Conservation (phyloP, 225 moss, liverwort and hornwort species). For the Anthoceros angustus region DNA sequence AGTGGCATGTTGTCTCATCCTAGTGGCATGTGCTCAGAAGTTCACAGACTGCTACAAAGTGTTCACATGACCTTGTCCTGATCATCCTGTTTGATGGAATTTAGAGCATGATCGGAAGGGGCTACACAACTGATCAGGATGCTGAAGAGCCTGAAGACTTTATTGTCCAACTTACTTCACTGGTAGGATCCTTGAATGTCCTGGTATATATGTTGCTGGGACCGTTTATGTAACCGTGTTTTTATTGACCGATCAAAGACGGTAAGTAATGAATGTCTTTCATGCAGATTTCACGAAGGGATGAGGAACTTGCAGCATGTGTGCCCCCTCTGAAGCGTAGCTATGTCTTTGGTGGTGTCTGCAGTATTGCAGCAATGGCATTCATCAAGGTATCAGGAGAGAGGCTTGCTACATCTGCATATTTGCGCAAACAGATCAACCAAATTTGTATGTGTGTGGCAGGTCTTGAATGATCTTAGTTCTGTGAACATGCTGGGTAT, state of each 20-base stretch:
- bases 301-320: conserved; percentile 90
- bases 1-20: no score
- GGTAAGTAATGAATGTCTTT: not conserved
- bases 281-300: conserved; percentile 73
- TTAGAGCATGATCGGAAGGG: conserved; percentile 61
- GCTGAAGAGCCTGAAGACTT: conserved; percentile 99
- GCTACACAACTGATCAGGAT: conserved; percentile 95
- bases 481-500: conserved; percentile 92
- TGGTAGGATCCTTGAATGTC: not conserved
- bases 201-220: not conserved
- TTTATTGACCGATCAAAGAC: not conserved
- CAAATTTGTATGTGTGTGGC: conserved; percentile 3
- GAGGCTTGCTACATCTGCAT: not conserved
- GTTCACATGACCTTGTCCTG: not conserved
- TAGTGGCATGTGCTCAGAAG: not conserved
- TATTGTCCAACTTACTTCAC: conserved; percentile 42
- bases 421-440: not conserved
- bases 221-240: not conserved
- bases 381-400: conserved; percentile 54
- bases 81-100: not conserved
- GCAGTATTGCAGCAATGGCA: conserved; percentile 85
- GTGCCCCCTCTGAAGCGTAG: conserved; percentile 74
- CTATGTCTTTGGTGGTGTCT: conserved; percentile 94
- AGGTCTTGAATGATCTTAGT: conserved; percentile 72
- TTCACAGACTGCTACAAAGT: not conserved